Percentiles rank a stretch among this genome's conserved stretches.
Conservation (phyloP, 495 filamentous ascomycete genomes). For the Antarctomyces pellizariae region DNA sequence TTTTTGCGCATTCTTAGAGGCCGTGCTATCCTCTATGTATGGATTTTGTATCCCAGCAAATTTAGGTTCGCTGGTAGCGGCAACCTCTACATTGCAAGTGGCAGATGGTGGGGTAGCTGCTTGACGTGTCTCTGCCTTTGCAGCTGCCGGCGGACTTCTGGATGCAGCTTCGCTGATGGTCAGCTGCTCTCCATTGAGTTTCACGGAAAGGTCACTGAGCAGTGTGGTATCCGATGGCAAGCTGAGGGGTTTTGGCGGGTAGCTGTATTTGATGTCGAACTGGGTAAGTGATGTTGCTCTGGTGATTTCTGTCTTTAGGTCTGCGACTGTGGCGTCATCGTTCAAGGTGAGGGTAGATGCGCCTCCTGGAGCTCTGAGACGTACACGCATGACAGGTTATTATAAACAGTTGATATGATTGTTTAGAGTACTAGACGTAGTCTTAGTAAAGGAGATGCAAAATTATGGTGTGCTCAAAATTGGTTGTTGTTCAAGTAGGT, state of each 20-base stretch:
- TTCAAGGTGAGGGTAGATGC: constrained; percentile 36
- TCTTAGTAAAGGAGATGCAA: too few species aligned
- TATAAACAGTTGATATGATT: constrained; percentile 1
- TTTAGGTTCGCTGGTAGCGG: too few species aligned
- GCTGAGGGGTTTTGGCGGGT: constrained; percentile 49
- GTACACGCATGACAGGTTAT: constrained; percentile 29
- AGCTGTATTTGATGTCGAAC: constrained; percentile 73
- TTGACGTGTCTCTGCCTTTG: constrained; percentile 1
- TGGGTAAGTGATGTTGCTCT: constrained; percentile 24
- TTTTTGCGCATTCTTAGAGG: background rate
- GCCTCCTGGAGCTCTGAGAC: constrained; percentile 38
- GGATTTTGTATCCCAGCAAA: too few species aligned
- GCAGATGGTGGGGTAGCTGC: too few species aligned
- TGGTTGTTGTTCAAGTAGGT: too few species aligned
- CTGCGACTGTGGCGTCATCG: constrained; percentile 37
- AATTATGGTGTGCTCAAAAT: too few species aligned
- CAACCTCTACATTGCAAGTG: too few species aligned
- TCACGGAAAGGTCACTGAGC: constrained; percentile 32
- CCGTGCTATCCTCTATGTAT: too few species aligned
- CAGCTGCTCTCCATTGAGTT: constrained; percentile 47
- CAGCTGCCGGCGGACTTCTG: background rate
- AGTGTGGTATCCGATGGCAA: constrained; percentile 23
- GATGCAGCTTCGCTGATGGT: constrained; percentile 7
- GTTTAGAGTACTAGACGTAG: background rate
- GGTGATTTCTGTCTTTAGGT: constrained; percentile 31